Base-by-base conservation (phyloP, 2,329 filamentous ascomycete genomes). In the Diaporthe longicolla region DNA sequence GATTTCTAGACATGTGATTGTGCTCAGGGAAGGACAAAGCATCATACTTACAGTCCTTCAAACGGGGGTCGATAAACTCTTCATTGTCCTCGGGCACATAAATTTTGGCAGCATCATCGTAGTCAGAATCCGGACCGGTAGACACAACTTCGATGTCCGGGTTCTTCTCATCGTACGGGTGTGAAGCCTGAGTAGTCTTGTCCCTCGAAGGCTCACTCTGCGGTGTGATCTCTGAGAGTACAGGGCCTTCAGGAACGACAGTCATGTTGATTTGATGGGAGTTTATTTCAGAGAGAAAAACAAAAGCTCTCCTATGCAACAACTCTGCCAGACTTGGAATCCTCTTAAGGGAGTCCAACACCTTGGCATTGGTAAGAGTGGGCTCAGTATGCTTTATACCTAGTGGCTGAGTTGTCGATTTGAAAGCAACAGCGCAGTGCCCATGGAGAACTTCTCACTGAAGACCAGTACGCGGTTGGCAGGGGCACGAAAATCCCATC, bases 21-120 rank as follows among this genome's bases (percentile, higher is more conserved):
- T 52, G 45, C 15, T 40, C 10, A 13, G 37, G 37, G 37, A 8
- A 37, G 13, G 37, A 11, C 11, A 11, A 40, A 40, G 37, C 37
- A 40, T 40, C 37, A 13, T 40, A 54, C 63, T 32, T 52, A 68
- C 45, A 82, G 76, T 81, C 74, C 58, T 78, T 79, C 2, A 82
- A 77, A 37, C 79, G 78, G 57, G 80, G 78, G 58, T 82, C 80
- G 55, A 81, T 81, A n/a, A 79, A 73, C 45, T 79, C 78, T 32
- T 81, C 80, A 15, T 76, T 45, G 10, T 82, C 80, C 21, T 59
- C 75, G 2, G 80, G 80, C 13, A 79, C 63, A 29, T 78, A 79
- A 13, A 78, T 71, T 68, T 70, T 77, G 54, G 72, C 76, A 9
- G 74, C 74, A 24, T 77, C 78, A 21, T 77, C 77, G 37, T 73